These are phyloP conservation scores for Periconia sp. DNA, from an alignment of 2,329 filamentous ascomycete genomes.

Conservation along the genomic window DNA sequence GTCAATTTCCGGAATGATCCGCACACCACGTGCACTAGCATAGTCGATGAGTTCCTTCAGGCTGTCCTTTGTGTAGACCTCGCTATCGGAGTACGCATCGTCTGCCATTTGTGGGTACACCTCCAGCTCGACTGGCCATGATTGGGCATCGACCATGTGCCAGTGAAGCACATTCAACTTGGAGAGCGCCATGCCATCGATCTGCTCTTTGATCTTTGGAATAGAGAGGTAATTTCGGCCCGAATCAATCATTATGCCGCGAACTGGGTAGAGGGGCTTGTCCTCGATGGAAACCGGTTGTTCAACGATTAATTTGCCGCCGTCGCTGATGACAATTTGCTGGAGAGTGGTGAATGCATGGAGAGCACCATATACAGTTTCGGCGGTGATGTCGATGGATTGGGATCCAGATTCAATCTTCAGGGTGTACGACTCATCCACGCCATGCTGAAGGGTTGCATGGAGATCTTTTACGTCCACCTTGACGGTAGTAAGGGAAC, in stretches of 20 bases:
- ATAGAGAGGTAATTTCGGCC: slow-evolving; percentile 58
- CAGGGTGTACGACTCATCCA: slow-evolving; percentile 60
- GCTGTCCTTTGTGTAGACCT: slow-evolving; percentile 49
- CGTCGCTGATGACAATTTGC: slow-evolving; percentile 56
- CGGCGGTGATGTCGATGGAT: slow-evolving; percentile 49
- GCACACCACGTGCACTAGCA: slow-evolving; percentile 58
- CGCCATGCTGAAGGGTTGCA: slow-evolving; percentile 57
- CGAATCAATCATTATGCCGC: slow-evolving; percentile 58
- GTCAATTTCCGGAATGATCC: slow-evolving; percentile 63
- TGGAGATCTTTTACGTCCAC: slow-evolving; percentile 50
- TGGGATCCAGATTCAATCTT: slow-evolving; percentile 45
- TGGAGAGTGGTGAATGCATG: slow-evolving; percentile 61
- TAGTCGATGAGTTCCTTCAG: slow-evolving; percentile 52
- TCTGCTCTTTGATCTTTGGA: slow-evolving; percentile 56
- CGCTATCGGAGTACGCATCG: slow-evolving; percentile 56
- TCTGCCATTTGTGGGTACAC: slow-evolving; percentile 56
- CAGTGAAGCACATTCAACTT: slow-evolving; percentile 62
- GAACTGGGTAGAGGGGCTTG: slow-evolving; percentile 55
- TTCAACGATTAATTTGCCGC: slow-evolving; percentile 52
- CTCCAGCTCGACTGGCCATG: slow-evolving; percentile 56
- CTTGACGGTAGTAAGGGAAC: slow-evolving; percentile 46
- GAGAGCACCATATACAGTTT: slow-evolving; percentile 58
- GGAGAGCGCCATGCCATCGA: slow-evolving; percentile 57
- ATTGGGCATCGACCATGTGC: slow-evolving; percentile 59
- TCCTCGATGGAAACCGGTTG: slow-evolving; percentile 56